Base-by-base conservation (phyloP, 1,284 basidiomycete species). In the Mycosarcoma maydis region DNA sequence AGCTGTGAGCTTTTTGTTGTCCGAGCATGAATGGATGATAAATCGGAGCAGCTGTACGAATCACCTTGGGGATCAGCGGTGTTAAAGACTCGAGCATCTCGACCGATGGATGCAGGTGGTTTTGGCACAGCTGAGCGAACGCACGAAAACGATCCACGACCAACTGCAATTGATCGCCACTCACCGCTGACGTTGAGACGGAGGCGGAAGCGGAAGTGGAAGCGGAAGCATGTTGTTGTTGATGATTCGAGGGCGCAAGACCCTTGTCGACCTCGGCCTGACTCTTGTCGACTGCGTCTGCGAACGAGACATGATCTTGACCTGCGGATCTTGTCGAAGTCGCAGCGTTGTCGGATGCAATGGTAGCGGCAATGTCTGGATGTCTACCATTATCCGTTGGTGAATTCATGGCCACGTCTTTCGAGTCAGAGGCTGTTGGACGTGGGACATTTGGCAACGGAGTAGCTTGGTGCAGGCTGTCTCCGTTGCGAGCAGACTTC, bases 51-150 rank as follows among this genome's bases (percentile, higher is more conserved):
- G 52, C 48, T 6, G 40, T 22, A 3, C 36, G 41, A 14, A 58
- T 53, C 24, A 54, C 42, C 32, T 51, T 46, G 22, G 65, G 54
- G 3, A 68, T 30, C 14, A 57, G 29, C 6, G 51, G 40, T 16
- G 34, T 33, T n/a, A 62, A 59, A 5, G 22, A 34, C 9, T 56
- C 41, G 30, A 68, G 53, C 49, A 62, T 48, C 14, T 40, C 50
- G 20, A 58, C 20, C 4, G 52, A 56, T 27, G 65, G 65, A 20
- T 58, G 58, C 54, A 54, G 40, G 36, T 62, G 53, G 9, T 54
- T 54, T 27, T 55, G 58, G 32, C 58, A 68, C 17, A 61, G 51
- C 23, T 55, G 56, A 11, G 65, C 65, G 30, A 68, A 68, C 29
- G 34, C 51, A 6, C 54, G 58, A 36, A 62, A 62, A 0, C 54